A percentile compares a stretch with the other conserved stretches of the same genome.
phyloP scores from a whole-genome alignment of 441 rosid species.

The Erodium trifolium region DNA sequence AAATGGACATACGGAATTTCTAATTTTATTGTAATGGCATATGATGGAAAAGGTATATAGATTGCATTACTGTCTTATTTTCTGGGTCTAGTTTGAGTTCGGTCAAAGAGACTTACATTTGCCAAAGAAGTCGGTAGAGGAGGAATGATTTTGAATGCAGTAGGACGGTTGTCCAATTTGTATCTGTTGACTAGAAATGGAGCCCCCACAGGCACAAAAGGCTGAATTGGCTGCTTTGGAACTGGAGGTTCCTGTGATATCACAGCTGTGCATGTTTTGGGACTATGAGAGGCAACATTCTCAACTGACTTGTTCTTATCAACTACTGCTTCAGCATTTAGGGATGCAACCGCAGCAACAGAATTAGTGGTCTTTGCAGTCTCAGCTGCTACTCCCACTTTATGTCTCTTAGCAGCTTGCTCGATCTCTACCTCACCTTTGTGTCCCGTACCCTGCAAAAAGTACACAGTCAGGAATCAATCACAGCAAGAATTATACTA shows the following conservation, averaged over 20 bases:
- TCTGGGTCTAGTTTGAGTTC: not conserved
- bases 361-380: constrained; percentile 36
- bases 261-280: constrained; percentile 29
- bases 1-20: not conserved
- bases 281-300: constrained; percentile 29
- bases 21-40: not conserved
- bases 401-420: constrained; percentile 58
- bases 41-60: not conserved
- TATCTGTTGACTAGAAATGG: constrained; percentile 48
- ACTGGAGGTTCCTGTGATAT: constrained; percentile 33
- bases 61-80: not conserved
- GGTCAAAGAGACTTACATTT: constrained; percentile 51
- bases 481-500: constrained; percentile 12
- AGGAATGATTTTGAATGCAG: constrained; percentile 57
- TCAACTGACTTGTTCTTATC: constrained; percentile 42
- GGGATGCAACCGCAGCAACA: constrained; percentile 29
- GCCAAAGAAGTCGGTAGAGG: constrained; percentile 76
- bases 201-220: constrained; percentile 28
- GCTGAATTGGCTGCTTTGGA: constrained; percentile 38
- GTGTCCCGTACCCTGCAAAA: constrained; percentile 45
- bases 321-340: constrained; percentile 27
- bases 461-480: constrained; percentile 18
- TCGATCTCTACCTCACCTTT: constrained; percentile 55
- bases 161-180: constrained; percentile 82
- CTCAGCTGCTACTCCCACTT: constrained; percentile 38